Evolutionary conservation across 192 early-diverging fungal genomes (phyloP).

Genomic region (Coemansia nantahalensis): DNA sequence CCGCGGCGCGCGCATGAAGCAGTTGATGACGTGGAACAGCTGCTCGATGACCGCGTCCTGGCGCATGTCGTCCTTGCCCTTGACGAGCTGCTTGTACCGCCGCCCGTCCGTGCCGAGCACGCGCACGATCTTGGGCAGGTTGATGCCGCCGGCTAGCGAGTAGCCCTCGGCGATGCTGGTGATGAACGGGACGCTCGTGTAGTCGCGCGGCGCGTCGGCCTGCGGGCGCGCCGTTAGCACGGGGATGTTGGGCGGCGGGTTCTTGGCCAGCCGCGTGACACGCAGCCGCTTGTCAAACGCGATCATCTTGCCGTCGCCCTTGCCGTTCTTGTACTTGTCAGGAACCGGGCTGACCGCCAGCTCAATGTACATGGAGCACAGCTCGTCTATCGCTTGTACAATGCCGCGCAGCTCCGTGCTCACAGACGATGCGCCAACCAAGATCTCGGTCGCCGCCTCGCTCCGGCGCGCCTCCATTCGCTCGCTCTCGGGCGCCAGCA

Average conservation of each 20-base stretch:
- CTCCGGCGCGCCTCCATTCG: constrained; percentile 43
- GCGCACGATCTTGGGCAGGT: constrained; percentile 51
- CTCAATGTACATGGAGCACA: constrained; percentile 44
- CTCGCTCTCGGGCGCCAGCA: constrained; percentile 28
- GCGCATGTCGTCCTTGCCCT: constrained; percentile 69
- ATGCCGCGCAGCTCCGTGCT: constrained; percentile 24
- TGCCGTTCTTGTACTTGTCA: constrained; percentile 35
- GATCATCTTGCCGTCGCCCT: constrained; percentile 22
- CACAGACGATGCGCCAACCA: constrained; percentile 13
- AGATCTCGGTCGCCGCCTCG: constrained; percentile 31
- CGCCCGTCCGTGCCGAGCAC: constrained; percentile 40
- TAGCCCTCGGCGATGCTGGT: constrained; percentile 29
- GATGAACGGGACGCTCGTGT: constrained; percentile 42
- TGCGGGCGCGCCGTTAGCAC: constrained; percentile 34
- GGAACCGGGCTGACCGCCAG: constrained; percentile 37
- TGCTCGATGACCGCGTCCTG: constrained; percentile 72
- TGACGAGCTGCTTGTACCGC: constrained; percentile 55
- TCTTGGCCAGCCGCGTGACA: constrained; percentile 28
- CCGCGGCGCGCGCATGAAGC: constrained; percentile 49
- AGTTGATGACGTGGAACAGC: constrained; percentile 65
- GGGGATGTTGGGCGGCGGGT: constrained; percentile 32
- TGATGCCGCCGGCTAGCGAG: constrained; percentile 51
- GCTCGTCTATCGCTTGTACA: constrained; percentile 32
- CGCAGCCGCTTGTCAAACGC: constrained; percentile 23
- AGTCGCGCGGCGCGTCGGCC: constrained; percentile 31